Percentiles rank a stretch among this genome's conserved stretches.
phyloP scores from a whole-genome alignment of 352 stramenopile genomes.

The Phytophthora parvispora region DNA sequence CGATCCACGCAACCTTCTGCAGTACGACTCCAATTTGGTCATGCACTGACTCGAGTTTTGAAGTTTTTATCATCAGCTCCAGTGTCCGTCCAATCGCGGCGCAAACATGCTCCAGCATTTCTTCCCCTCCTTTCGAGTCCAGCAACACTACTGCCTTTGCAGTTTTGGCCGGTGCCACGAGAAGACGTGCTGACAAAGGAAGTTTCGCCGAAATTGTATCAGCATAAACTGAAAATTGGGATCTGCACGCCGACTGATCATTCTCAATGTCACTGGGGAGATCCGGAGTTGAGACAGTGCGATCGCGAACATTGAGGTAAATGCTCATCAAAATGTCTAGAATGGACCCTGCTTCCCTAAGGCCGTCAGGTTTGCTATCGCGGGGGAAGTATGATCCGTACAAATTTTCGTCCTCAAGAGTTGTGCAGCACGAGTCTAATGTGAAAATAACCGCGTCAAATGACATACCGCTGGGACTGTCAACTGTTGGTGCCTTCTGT shows the following conservation, averaged over 20 bases:
- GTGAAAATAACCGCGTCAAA: conserved; percentile 51
- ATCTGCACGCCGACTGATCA: conserved; percentile 1
- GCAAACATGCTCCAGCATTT: conserved; percentile 57
- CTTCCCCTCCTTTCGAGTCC: conserved; percentile 46
- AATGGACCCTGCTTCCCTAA: conserved; percentile 20
- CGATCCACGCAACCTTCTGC: conserved; percentile 10
- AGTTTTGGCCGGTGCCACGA: conserved; percentile 31
- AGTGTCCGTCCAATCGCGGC: conserved; percentile 43
- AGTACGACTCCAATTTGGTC: conserved; percentile 25
- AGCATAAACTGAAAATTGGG: conserved; percentile 60
- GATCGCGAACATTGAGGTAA: conserved; percentile 46
- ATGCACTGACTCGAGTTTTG: conserved; percentile 22
- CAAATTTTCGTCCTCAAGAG: conserved; percentile 15
- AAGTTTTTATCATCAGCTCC: conserved; percentile 22
- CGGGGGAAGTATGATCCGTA: conserved; percentile 14
- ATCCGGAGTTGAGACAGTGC: conserved; percentile 9
- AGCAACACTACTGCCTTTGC: conserved; percentile 47
- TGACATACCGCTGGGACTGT: conserved; percentile 34
- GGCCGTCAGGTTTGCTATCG: background rate
- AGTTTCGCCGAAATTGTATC: conserved; percentile 59
- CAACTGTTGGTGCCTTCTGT: background rate
- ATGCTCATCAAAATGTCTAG: conserved; percentile 46
- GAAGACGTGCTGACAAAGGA: conserved; percentile 41
- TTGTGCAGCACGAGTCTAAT: conserved; percentile 46
- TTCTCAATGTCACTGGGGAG: background rate